Evolutionary conservation across 2,329 filamentous ascomycete species (phyloP), one percentile per base, ranked within the genome.

Genomic region (Beauveria medogensis): DNA sequence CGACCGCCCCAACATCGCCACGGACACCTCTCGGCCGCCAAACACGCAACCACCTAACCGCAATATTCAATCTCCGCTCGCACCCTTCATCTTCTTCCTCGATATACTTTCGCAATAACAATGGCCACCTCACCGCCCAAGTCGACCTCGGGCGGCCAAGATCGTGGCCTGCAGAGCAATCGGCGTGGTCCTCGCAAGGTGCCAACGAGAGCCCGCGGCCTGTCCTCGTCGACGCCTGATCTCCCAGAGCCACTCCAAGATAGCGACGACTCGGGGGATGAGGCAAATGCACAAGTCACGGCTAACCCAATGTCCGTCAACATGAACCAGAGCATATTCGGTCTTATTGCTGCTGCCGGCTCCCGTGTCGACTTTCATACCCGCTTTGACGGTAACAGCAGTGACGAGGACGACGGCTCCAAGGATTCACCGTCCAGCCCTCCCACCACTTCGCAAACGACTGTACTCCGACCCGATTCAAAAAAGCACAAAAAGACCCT

Each of bases 311-410:
- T 82, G 71, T 80, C 82, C 62, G 78, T 84, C 74, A 91, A 92
- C 69, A 91, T 96, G 86, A 94, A 96, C 73, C 92, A 96, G 78
- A 95, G 91, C 65, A 87, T 97, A 60, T 96, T 97, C 72, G 92
- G 91, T 59, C 84, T 97, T 75, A 92, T 97, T 66, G 90, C 92
- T 7, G 91, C 91, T 18, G 91, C 91, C 43, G 91, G 92, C 7
- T 92, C 91, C 34, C 86, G 85, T 62, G 87, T 89, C 56, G 89
- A 95, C 74, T 92, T 95, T 70, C 87, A 90, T 72, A 83, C 89
- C 62, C 84, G 89, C 43, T 93, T 94, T 72, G 89, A 92, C 69
- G 88, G 77, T 55, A 80, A 89, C 65, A 92, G 89, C 46, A 94
- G 90, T 67, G 91, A 93, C 67, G 92, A 92, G 65, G 90, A 93